A percentile compares a stretch with the other conserved stretches of the same genome.
Conservation (phyloP, 208 protist genomes). For the Trypanosoma melophagium region DNA sequence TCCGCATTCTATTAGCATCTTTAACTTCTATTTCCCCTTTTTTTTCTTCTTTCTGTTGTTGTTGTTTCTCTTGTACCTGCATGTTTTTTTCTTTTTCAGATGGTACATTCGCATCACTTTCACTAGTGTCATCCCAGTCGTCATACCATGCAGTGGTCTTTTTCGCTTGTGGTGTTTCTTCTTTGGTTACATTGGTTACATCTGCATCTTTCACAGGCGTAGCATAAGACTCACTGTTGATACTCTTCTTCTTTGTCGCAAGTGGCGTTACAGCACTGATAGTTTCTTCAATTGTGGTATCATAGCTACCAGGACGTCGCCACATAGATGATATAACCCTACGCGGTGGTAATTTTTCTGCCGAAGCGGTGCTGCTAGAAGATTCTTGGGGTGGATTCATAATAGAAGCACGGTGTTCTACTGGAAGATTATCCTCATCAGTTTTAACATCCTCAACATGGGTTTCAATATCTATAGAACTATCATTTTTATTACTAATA, state of each 20-base stretch:
- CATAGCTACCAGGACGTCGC: background rate
- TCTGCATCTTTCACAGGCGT: background rate
- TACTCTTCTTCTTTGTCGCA: background rate
- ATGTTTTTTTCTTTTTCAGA: constrained; percentile 12
- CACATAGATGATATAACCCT: background rate
- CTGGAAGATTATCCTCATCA: background rate
- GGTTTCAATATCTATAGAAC: background rate
- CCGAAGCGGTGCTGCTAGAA: constrained; percentile 13
- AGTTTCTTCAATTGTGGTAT: background rate
- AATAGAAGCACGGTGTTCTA: background rate
- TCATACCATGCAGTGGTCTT: constrained; percentile 10
- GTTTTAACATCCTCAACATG: background rate
- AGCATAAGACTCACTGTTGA: background rate
- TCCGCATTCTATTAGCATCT: background rate
- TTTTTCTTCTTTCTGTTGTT: background rate
- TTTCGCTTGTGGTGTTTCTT: constrained; percentile 1
- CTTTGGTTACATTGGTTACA: background rate
- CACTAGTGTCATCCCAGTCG: constrained; percentile 28
- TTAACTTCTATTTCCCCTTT: background rate
- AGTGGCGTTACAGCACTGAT: background rate
- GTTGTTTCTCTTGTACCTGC: constrained; percentile 7
- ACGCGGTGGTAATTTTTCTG: background rate
- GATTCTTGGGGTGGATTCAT: constrained; percentile 23
- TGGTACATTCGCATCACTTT: constrained; percentile 1
- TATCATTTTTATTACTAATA: background rate